Percentiles rank a stretch among this genome's conserved stretches.
Conservation (phyloP, 2,329 filamentous ascomycete species). For the Trichothecium roseum region DNA sequence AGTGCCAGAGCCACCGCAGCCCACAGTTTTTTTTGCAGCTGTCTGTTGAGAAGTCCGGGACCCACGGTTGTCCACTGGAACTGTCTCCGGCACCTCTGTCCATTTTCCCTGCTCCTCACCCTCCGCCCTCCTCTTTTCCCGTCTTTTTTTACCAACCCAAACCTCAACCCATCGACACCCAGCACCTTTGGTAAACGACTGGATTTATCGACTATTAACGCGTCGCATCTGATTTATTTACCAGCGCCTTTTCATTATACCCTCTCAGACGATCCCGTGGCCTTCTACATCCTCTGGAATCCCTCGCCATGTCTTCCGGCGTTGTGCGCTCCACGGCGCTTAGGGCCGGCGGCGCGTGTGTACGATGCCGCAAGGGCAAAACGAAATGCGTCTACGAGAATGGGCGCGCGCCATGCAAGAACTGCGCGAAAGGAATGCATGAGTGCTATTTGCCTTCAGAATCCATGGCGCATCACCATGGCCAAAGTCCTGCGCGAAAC, state of each 20-base stretch:
- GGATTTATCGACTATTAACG: too few species aligned
- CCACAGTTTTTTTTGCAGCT: too few species aligned
- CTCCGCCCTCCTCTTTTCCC: background rate
- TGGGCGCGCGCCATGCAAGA: conserved; percentile 51
- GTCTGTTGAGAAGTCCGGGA: background rate
- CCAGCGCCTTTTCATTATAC: too few species aligned
- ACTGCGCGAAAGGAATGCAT: conserved; percentile 54
- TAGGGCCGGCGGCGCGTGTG: conserved; percentile 49
- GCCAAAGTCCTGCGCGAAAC: conserved; percentile 44
- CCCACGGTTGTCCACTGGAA: conserved; percentile 1
- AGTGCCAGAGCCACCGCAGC: too few species aligned
- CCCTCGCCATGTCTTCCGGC: conserved; percentile 18
- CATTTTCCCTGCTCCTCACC: background rate
- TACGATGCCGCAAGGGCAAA: conserved; percentile 54
- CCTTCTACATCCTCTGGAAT: background rate
- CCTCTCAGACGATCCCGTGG: background rate
- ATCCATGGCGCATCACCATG: conserved; percentile 48
- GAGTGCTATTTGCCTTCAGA: conserved; percentile 53
- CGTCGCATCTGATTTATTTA: too few species aligned
- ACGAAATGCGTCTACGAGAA: conserved; percentile 56
- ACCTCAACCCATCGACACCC: background rate
- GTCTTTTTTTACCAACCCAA: background rate
- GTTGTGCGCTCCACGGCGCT: conserved; percentile 48
- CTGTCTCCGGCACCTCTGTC: background rate
- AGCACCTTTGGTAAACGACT: too few species aligned